Evolutionary conservation across 176 grass and related monocot species (phyloP).

Genomic region (Sorghum bicolor): DNA sequence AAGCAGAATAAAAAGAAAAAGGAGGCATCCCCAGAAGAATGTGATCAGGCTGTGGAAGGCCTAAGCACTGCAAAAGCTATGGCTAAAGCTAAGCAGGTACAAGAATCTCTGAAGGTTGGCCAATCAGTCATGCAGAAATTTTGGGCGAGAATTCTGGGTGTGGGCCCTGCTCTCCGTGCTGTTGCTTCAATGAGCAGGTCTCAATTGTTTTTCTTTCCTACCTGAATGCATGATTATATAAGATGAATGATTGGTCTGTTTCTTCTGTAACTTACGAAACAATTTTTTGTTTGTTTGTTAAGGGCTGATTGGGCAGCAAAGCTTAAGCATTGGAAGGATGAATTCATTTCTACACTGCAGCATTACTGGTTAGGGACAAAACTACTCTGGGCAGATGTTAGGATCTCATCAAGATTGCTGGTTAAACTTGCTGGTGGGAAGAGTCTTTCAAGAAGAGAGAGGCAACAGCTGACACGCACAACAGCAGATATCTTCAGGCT

Average conservation of each 20-base stretch:
- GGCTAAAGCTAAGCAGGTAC: conserved; percentile 75
- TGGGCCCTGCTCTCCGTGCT: conserved; percentile 75
- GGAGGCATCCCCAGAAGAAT: conserved; percentile 96
- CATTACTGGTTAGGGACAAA: conserved; percentile 86
- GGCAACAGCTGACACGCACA: conserved; percentile 64
- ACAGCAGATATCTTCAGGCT: conserved; percentile 82
- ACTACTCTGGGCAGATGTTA: conserved; percentile 65
- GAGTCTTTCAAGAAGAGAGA: conserved; percentile 69
- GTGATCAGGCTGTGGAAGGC: conserved; percentile 94
- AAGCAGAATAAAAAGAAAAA: conserved; percentile 71
- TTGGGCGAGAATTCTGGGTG: conserved; percentile 78
- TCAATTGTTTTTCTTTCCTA: conserved; percentile 6
- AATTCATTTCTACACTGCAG: conserved; percentile 65
- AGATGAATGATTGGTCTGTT: conserved; percentile 4
- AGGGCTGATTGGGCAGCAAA: conserved; percentile 70
- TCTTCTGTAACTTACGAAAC: background rate
- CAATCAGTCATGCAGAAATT: conserved; percentile 63
- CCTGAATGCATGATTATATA: conserved; percentile 15
- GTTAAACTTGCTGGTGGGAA: conserved; percentile 73
- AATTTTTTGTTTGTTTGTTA: conserved; percentile 7
- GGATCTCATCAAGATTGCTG: conserved; percentile 70
- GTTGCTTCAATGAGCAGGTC: conserved; percentile 99
- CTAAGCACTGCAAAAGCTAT: conserved; percentile 89
- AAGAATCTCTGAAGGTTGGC: conserved; percentile 60
- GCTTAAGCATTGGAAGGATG: conserved; percentile 77